A percentile compares a stretch with the other conserved stretches of the same genome.
These are phyloP conservation scores for Suillus clintonianus DNA, from an alignment of 768 basidiomycete genomes.

Conservation along the genomic window DNA sequence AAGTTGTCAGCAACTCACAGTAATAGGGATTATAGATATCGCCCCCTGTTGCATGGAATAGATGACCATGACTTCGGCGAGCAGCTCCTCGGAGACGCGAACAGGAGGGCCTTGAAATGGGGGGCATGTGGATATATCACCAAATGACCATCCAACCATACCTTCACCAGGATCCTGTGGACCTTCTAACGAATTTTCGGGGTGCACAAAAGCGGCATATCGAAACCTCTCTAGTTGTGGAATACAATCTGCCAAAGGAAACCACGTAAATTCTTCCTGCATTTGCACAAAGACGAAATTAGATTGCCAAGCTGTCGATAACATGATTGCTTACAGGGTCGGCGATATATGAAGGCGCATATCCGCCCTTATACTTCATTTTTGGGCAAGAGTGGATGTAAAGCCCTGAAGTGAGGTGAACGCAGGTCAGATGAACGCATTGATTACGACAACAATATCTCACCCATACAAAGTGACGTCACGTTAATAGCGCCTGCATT, in stretches of 20 bases:
- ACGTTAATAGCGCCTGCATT: slow-evolving; percentile 65
- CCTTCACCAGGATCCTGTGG: slow-evolving; percentile 30
- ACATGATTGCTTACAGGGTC: slow-evolving; percentile 65
- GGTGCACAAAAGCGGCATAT: slow-evolving; percentile 70
- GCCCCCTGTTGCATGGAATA: slow-evolving; percentile 21
- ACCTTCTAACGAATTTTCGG: slow-evolving; percentile 51
- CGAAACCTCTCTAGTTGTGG: slow-evolving; percentile 64
- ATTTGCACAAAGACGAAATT: neutral
- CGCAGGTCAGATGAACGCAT: neutral
- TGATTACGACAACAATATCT: slow-evolving; percentile 12
- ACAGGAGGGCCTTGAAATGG: neutral
- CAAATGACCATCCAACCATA: slow-evolving; percentile 10
- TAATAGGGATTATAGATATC: slow-evolving; percentile 26
- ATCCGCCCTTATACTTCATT: slow-evolving; percentile 97
- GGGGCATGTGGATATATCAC: neutral
- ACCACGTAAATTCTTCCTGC: slow-evolving; percentile 81
- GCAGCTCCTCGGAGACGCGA: slow-evolving; percentile 21
- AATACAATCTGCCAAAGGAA: slow-evolving; percentile 60
- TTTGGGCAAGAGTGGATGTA: slow-evolving; percentile 92
- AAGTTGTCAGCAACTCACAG: slow-evolving; percentile 17
- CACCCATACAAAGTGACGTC: slow-evolving; percentile 86
- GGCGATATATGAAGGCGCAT: slow-evolving; percentile 80
- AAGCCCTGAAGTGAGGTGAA: slow-evolving; percentile 57
- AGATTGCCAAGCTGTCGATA: slow-evolving; percentile 3
- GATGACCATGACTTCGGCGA: slow-evolving; percentile 20